Conservation (phyloP, 768 basidiomycete species). For the Phylloporus rhodoxanthus region DNA sequence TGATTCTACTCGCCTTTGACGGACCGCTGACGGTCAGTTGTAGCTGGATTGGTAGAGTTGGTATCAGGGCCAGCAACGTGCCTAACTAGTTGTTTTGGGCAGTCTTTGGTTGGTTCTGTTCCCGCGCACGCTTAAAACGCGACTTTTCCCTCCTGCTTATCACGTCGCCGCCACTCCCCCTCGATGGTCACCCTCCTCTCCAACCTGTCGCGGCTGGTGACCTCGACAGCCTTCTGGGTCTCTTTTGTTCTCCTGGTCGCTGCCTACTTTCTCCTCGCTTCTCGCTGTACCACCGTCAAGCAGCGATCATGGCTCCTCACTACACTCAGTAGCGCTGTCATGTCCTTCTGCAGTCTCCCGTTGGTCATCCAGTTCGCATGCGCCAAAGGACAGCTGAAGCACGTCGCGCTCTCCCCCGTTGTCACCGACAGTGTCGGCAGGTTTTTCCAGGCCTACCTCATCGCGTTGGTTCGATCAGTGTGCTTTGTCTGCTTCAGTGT, state of each 20-base stretch:
- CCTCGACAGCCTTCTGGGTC: conserved; percentile 21
- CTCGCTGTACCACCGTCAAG: conserved; percentile 31
- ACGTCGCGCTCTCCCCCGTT: conserved; percentile 16
- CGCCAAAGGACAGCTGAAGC: conserved; percentile 24
- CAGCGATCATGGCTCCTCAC: conserved; percentile 48
- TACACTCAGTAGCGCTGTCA: conserved; percentile 33
- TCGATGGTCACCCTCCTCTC: conserved; percentile 20
- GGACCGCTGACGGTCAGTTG: background rate
- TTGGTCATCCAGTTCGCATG: conserved; percentile 29
- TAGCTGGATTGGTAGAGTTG: conserved; percentile 3
- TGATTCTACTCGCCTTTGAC: background rate
- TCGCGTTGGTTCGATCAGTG: conserved; percentile 22
- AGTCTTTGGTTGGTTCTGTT: conserved; percentile 10
- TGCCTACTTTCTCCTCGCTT: conserved; percentile 29
- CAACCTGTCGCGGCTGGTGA: conserved; percentile 15
- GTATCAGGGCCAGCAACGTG: conserved; percentile 27
- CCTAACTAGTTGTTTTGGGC: too few relatives aligned
- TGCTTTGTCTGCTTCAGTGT: conserved; percentile 8
- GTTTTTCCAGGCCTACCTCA: conserved; percentile 46
- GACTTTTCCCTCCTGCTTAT: conserved; percentile 7
- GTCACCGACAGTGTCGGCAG: conserved; percentile 25
- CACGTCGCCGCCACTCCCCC: conserved; percentile 19
- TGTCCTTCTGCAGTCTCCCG: conserved; percentile 40
- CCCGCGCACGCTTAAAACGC: conserved; percentile 20
- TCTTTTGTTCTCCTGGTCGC: conserved; percentile 14